Evolutionary conservation across 106 monocot genomes (phyloP).

Genomic region (Platanthera guangdongensis): DNA sequence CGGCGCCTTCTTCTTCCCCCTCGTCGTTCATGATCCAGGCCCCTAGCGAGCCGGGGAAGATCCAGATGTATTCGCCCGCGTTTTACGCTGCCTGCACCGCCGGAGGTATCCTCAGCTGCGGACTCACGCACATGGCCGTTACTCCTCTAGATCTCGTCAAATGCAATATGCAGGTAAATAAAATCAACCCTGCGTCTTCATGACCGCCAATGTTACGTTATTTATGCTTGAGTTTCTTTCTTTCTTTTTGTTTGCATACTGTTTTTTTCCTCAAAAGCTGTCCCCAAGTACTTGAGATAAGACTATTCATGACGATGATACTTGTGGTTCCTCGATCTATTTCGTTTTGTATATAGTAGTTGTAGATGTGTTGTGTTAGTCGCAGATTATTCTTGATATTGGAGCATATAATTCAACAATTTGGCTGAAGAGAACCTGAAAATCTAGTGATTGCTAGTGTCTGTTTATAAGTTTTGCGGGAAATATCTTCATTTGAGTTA

Average conservation of each 20-base stretch:
- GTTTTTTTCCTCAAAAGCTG: neutral
- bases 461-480: too few species aligned
- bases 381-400: too few species aligned
- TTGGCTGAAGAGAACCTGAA: neutral
- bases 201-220: neutral
- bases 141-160: slow-evolving; percentile 67
- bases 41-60: slow-evolving; percentile 41
- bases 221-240: neutral
- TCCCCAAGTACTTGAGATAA: too few species aligned
- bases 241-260: neutral
- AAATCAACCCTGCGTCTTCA: neutral
- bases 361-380: too few species aligned
- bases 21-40: slow-evolving; percentile 19
- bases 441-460: neutral
- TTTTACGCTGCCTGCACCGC: slow-evolving; percentile 53
- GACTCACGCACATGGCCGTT: slow-evolving; percentile 51
- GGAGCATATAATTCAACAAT: too few species aligned
- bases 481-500: too few species aligned
- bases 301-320: neutral
- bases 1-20: neutral
- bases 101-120: slow-evolving; percentile 51
- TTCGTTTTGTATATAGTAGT: neutral
- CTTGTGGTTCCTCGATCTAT: neutral
- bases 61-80: slow-evolving; percentile 47
- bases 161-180: slow-evolving; percentile 60